Evolutionary conservation across 106 monocot species (phyloP), one percentile per base, ranked within the genome.

Genomic region (Dioscorea dumetorum): DNA sequence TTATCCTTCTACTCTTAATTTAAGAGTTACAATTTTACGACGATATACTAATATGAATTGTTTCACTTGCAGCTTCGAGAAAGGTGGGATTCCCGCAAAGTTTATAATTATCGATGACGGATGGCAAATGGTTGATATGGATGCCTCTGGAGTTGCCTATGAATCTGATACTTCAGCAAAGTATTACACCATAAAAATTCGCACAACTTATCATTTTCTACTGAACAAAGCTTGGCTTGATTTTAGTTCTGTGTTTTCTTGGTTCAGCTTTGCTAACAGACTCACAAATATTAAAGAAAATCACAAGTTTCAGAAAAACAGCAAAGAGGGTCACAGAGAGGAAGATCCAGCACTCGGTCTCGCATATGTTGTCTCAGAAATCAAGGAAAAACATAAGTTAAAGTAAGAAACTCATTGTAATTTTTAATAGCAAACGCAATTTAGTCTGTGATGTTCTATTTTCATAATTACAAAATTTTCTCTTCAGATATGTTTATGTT

Each of bases 71-170:
- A 88, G 88, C 61, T 73, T 88, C 24, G 61, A 73, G 68, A 76
- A 78, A 49, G 88, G 88, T 64, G 84, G 84, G 51, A 67, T 75
- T 69, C 66, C 78, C 16, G 72, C 88, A 32, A 84, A 77, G 56
- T 88, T 88, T 67, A 76, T 88, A 48, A 88, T 88, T 60, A 81
- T 88, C 50, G 88, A 88, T 64, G 88, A 88, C 58, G 88, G 88
- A 22, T 88, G 88, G 84, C 88, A 88, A 61, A 78, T 81, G 1
- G 88, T 88, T 21, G 69, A 50, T 61, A 88, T 88, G 88, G 88
- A 88, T 73, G 49, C 59, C 14, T 67, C 62, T 62, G 83, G 78
- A 48, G 58, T 78, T 63, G 72, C 81, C 49, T 78, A 33, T 49
- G 35, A 78, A 66, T 28, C 78, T 22, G 81, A 81, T 53, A 81